Percentiles rank a stretch among this genome's conserved stretches.
Conservation (phyloP, 1,284 basidiomycete genomes). For the Tilletia horrida region DNA sequence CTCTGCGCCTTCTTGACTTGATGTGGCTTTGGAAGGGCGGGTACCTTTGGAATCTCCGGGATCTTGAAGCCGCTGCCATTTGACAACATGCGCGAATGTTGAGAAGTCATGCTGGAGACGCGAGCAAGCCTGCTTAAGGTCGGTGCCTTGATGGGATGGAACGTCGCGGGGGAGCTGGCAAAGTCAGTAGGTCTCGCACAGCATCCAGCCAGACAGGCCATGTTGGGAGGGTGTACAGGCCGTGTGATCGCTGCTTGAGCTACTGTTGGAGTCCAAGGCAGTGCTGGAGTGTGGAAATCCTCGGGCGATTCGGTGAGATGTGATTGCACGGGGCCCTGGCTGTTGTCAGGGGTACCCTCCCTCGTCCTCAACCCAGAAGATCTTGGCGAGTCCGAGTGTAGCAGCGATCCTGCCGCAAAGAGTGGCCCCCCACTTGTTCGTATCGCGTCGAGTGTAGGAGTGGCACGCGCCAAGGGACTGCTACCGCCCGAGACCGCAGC, state of each 20-base stretch:
- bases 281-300: not conserved
- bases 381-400: not conserved
- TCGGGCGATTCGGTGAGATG: not conserved
- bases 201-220: constrained; percentile 4
- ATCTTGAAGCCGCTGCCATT: not conserved
- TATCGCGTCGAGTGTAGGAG: not conserved
- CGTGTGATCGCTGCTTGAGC: not conserved
- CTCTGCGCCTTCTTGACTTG: not conserved
- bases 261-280: not conserved
- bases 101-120: not conserved
- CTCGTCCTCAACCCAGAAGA: not conserved
- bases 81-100: not conserved
- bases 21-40: not conserved
- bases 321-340: too few relatives aligned
- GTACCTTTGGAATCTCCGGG: not conserved
- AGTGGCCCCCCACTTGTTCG: not conserved
- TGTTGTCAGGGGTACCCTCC: not conserved
- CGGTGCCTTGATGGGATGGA: not conserved
- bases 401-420: not conserved
- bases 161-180: not conserved
- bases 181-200: not conserved
- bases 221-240: constrained; percentile 8
- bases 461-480: not conserved
- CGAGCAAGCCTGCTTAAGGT: not conserved
- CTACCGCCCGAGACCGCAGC: not conserved